Conservation (phyloP, 768 basidiomycete species). For the Gymnopilus dilepis region DNA sequence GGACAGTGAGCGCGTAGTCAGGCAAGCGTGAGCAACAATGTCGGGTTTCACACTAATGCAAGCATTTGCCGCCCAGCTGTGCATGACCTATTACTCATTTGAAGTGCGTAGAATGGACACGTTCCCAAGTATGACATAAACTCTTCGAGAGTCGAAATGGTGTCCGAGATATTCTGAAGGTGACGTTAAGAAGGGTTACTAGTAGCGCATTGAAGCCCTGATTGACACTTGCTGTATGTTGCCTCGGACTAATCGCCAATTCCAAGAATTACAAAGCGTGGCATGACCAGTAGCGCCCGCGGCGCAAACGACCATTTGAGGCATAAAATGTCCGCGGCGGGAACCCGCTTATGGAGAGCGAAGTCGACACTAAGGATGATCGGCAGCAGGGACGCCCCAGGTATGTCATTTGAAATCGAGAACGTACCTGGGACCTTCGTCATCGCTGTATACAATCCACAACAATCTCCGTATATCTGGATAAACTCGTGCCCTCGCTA, state of each 20-base stretch:
- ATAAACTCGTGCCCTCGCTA: not conserved
- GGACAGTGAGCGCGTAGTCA: slow-evolving; percentile 16
- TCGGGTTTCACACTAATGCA: not conserved
- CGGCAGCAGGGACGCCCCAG: slow-evolving; percentile 3
- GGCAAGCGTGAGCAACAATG: slow-evolving; percentile 1
- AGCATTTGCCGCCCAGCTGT: not conserved
- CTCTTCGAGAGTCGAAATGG: not conserved
- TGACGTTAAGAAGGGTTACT: not conserved
- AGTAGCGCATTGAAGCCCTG: not conserved
- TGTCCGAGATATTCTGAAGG: not conserved
- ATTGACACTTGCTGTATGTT: not conserved
- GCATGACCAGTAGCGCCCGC: not conserved
- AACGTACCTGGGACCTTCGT: slow-evolving; percentile 2
- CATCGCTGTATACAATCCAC: slow-evolving; percentile 5
- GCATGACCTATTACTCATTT: not conserved
- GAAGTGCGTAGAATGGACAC: not conserved
- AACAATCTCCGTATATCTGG: slow-evolving; percentile 1
- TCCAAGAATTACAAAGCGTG: not conserved
- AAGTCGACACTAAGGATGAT: slow-evolving; percentile 6
- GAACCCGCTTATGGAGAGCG: not conserved
- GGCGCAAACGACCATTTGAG: not conserved
- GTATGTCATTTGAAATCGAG: not conserved
- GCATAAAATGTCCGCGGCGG: slow-evolving; percentile 6
- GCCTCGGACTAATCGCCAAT: not conserved
- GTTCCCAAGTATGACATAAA: slow-evolving; percentile 1